These are phyloP conservation scores for Pythium phragmitis DNA, from an alignment of 352 stramenopile genomes.

Conservation along the genomic window DNA sequence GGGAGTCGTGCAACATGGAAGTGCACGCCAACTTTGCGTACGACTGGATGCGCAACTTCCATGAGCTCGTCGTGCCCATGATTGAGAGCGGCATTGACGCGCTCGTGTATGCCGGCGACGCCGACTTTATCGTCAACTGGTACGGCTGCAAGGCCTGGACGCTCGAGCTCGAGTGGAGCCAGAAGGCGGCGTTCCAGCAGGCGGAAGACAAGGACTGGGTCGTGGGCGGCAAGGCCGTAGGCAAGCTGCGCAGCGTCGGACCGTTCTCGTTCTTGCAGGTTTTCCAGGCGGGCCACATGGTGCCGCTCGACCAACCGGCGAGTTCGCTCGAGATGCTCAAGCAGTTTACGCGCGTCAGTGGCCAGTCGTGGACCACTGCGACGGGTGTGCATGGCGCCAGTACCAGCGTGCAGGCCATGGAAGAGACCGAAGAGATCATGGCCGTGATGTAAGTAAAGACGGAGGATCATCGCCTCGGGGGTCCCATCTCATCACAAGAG, in stretches of 20 bases:
- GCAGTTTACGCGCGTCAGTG: slow-evolving; percentile 73
- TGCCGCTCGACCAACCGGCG: slow-evolving; percentile 93
- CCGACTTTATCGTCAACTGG: slow-evolving; percentile 98
- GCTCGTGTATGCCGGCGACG: slow-evolving; percentile 96
- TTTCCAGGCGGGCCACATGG: slow-evolving; percentile 95
- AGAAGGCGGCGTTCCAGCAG: slow-evolving; percentile 49
- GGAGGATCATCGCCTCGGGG: no score
- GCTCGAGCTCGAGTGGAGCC: slow-evolving; percentile 91
- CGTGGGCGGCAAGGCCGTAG: slow-evolving; percentile 58
- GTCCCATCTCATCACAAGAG: no score
- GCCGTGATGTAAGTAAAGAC: slow-evolving; percentile 21
- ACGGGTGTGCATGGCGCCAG: no score
- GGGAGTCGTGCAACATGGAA: slow-evolving; percentile 94
- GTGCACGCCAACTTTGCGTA: slow-evolving; percentile 92
- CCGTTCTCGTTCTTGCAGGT: slow-evolving; percentile 95
- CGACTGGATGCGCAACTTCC: slow-evolving; percentile 98
- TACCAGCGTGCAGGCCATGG: background rate
- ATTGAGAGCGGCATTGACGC: slow-evolving; percentile 89
- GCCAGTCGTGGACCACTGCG: slow-evolving; percentile 19
- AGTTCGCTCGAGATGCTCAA: slow-evolving; percentile 94
- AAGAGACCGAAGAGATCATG: slow-evolving; percentile 18
- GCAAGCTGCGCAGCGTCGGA: slow-evolving; percentile 56
- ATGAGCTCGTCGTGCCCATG: slow-evolving; percentile 89
- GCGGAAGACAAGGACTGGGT: slow-evolving; percentile 59
- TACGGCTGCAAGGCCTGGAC: slow-evolving; percentile 97